Base-by-base conservation (phyloP, 2,329 filamentous ascomycete species). In the Pseudogymnoascus sp. region DNA sequence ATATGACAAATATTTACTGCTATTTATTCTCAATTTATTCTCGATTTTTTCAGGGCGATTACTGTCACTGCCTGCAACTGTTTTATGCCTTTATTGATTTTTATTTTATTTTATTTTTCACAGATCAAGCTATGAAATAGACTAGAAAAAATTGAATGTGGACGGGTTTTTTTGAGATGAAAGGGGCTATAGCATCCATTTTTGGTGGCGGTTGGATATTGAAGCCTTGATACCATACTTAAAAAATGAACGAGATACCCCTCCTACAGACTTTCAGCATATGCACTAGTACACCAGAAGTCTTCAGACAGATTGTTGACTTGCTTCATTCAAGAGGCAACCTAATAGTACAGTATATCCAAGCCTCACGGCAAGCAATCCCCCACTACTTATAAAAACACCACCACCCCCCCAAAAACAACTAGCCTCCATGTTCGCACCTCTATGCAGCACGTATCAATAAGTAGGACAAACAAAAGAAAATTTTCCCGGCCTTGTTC, bases 291-390 rank as follows among this genome's bases (percentile, higher is more conserved):
- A 31, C 29, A 31, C 29, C 29, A 6, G 29, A 31, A 31, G 29
- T 31, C 7, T 8, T 31, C 2, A 31, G 29, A 31, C 40, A 47
- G 14, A 12, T 26, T 4, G 8, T 54, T 54, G 6, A 34, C 47
- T 4, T 54, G 8, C 18, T 54, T 16, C 26, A 31, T 18, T 54
- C n/a, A 3, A 11, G 26, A 54, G 5, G n/a, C 26, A 54, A 31
- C 47, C 26, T 54, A 54, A 54, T 54, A 11, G 26, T 54, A 54
- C 47, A 54, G 47, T 54, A 54, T 54, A 54, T 54, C 47, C 47
- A 54, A 54, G 26, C 26, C 47, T 34, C 0, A 11, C 1, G 14
- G 47, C 47, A 54, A 6, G 47, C 18, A 54, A 54, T 34, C 26
- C 16, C 47, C 47, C 31, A 8, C 14, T 23, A n/a, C 47, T 14